Evolutionary conservation across 2,329 filamentous ascomycete genomes (phyloP), one percentile per base, ranked within the genome.

Genomic region (Chalaropsis thielavioides): DNA sequence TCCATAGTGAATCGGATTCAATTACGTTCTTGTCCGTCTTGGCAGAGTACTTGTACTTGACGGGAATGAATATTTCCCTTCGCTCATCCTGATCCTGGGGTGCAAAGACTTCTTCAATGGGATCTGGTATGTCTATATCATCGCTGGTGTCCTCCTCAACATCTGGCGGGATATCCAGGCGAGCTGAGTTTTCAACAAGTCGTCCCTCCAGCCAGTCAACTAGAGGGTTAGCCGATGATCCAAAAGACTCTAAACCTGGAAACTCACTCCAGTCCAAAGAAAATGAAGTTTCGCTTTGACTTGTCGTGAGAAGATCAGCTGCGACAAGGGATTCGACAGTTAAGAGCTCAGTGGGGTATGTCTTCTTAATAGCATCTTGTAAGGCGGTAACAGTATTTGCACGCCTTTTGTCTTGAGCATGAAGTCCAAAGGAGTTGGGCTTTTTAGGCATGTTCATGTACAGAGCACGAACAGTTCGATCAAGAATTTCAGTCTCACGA

Each of bases 51-150:
- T 43, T 49, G 22, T 56, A 44, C 13, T 15, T 41, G 61, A 68
- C 70, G 2, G 67, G 49, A 0, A 76, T 68, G 15, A 83, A 75
- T 27, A 80, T 78, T 2, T 81, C 79, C 38, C 89, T 75, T 81
- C 86, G 85, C 59, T 82, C 72, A 27, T 64, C 69, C 17, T 71
- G 68, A 2, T 70, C 71, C 8, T 69, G 64, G 27, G 60, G 60
- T 2, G 43, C 44, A 6, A 56, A 24, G 1, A 38, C 54, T n/a
- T 64, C 61, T 1, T 65, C 65, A n/a, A 38, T 19, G 0, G 43
- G 41, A 22, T 68, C 67, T 7, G 46, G 27, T 17, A 65, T 19
- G 13, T 63, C 62, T 2, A 61, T 22, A 2, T 67, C 61, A 15
- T 67, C 65, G 17, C 19, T 62, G 4, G 8, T n/a, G 15, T 22